Base-by-base conservation (phyloP, 2,329 filamentous ascomycete genomes). In the Colletotrichum phormii region DNA sequence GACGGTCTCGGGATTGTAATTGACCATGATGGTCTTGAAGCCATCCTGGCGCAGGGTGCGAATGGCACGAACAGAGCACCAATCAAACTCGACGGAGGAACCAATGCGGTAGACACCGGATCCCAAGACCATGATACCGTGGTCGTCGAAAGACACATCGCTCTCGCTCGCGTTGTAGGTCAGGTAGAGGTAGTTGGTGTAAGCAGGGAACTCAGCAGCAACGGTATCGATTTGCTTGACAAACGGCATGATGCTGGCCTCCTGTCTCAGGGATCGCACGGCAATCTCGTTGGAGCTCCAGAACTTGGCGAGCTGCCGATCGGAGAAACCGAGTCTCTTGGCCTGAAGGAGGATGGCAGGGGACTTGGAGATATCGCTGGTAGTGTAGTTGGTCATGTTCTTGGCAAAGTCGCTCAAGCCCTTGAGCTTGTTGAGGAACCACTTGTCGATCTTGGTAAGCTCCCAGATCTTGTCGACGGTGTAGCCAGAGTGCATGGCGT, bases 151-250 rank as follows among this genome's bases (percentile, higher is more conserved):
- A 15, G 82, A 81, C 67, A 98, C 87, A 78, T 99, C 97, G 76
- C 94, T 92, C 82, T 96, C 93, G 0, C 91, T 92, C 15, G 94
- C 96, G 79, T 98, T 98, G 87, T 98, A 98, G 0, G 97, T 98
- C 74, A 97, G 87, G 83, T 98, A 98, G 12, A 98, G 89, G 81
- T 99, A 99, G 84, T 99, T 98, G 24, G 97, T 98, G 77, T 90
- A 93, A 6, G 95, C 94, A 7, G 96, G 96, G 86, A 98, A 98
- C 83, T 99, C 97, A 18, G 95, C 97, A 62, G 97, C 97, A 60
- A 99, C 97, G 0, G 97, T 99, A 85, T 99, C 97, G 72, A 99
- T 98, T 85, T 98, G 96, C 89, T 98, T 98, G 67, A 98, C 96
- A 74, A 95, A 93, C 0, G 97, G 97, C 75, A 90, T 90, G 78